phyloP scores from a whole-genome alignment of 169 alveolate genomes.

The Eimeria maxima region DNA sequence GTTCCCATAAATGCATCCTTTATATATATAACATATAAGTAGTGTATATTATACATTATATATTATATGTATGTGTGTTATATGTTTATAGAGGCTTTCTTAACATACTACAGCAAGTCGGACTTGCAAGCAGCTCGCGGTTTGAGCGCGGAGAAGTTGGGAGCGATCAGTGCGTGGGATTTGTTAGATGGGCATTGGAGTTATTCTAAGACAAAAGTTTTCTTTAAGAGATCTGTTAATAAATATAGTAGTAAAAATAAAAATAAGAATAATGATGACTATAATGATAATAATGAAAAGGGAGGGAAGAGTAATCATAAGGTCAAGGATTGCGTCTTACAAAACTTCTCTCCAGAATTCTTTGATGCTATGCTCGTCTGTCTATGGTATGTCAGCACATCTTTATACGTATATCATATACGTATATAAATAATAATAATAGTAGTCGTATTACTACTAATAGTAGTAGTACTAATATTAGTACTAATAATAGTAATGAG shows the following conservation, averaged over 20 bases:
- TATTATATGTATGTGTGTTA: background rate
- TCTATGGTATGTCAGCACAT: background rate
- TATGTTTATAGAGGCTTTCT: constrained; percentile 26
- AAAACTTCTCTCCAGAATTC: constrained; percentile 67
- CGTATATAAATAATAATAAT: too few species aligned
- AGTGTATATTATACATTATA: background rate
- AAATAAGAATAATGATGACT: too few species aligned
- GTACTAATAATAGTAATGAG: too few species aligned
- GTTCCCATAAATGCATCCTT: too few species aligned
- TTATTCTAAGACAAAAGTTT: constrained; percentile 57
- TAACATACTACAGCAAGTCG: constrained; percentile 67
- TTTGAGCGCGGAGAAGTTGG: constrained; percentile 37
- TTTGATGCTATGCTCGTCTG: constrained; percentile 73
- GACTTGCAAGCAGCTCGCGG: constrained; percentile 77
- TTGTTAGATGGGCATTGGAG: constrained; percentile 77
- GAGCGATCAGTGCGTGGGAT: constrained; percentile 69
- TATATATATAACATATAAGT: too few species aligned
- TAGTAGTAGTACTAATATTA: too few species aligned
- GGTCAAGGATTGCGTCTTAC: constrained; percentile 41
- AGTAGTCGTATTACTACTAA: too few species aligned
- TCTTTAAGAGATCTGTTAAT: constrained; percentile 34
- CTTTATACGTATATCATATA: too few species aligned
- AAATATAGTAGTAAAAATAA: too few species aligned
- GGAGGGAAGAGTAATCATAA: background rate
- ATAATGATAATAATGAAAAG: too few species aligned